Evolutionary conservation across 345 rosid species (phyloP).

Genomic region (Camelina hispida): DNA sequence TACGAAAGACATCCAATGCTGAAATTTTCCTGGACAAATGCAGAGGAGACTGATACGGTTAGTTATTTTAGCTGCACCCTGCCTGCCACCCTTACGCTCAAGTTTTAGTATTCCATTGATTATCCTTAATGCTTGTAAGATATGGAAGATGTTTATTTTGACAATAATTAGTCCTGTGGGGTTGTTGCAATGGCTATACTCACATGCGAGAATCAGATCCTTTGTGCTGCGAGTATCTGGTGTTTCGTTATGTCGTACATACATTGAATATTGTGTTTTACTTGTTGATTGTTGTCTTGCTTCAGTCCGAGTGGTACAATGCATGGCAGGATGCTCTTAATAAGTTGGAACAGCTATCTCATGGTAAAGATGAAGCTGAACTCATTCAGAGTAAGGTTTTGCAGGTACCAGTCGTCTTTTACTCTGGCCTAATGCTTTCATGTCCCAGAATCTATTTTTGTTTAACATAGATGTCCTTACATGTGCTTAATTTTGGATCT

Average conservation of each 20-base stretch:
- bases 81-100: not conserved
- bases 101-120: constrained; percentile 15
- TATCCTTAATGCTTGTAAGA: constrained; percentile 30
- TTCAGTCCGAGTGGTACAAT: constrained; percentile 88
- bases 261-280: constrained; percentile 33
- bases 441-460: constrained; percentile 12
- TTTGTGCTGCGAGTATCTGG: constrained; percentile 27
- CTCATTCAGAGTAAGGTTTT: constrained; percentile 71
- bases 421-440: constrained; percentile 24
- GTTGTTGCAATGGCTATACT: constrained; percentile 25
- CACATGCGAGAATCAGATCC: constrained; percentile 23
- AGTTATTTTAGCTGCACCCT: constrained; percentile 38
- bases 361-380: constrained; percentile 71
- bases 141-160: constrained; percentile 10
- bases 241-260: constrained; percentile 28
- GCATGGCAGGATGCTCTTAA: constrained; percentile 72
- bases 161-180: not conserved
- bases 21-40: constrained; percentile 86
- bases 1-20: constrained; percentile 96
- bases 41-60: constrained; percentile 89
- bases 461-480: constrained; percentile 10
- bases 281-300: constrained; percentile 30
- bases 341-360: constrained; percentile 67
- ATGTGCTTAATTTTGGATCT: constrained; percentile 31
- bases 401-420: constrained; percentile 59